Evolutionary conservation across 2,329 filamentous ascomycete species (phyloP).

Genomic region (Aspergillus ustus): DNA sequence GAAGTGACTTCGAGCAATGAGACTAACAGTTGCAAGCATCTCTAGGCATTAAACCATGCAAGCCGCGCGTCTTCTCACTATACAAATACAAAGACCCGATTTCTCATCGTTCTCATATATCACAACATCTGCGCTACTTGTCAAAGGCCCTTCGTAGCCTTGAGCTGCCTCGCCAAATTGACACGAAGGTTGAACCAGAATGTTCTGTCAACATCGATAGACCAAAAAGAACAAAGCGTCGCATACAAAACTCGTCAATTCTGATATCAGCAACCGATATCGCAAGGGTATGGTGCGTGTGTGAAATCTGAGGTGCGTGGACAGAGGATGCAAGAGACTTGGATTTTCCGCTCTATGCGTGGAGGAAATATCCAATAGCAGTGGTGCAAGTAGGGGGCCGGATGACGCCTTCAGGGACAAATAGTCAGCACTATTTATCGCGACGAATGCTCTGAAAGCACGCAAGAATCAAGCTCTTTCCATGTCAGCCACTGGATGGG

Average conservation of each 20-base stretch:
- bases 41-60: neutral
- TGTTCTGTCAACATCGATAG: neutral
- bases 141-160: neutral
- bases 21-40: neutral
- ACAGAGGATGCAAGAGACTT: neutral
- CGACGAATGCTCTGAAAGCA: neutral
- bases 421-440: neutral
- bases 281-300: neutral
- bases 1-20: neutral
- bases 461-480: conserved; percentile 5
- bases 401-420: neutral
- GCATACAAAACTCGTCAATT: neutral
- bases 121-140: neutral
- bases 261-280: neutral
- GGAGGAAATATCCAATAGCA: neutral
- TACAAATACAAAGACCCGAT: neutral
- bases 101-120: neutral
- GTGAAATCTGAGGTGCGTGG: neutral
- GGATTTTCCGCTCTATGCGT: neutral
- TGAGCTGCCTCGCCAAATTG: neutral
- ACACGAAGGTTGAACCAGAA: too few species aligned
- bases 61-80: neutral
- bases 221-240: neutral
- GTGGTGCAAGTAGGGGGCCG: neutral
- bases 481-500: neutral